A percentile compares a stretch with the other conserved stretches of the same genome.
Evolutionary conservation across 257 asterid species (phyloP).

Genomic region (Plantago elongata): DNA sequence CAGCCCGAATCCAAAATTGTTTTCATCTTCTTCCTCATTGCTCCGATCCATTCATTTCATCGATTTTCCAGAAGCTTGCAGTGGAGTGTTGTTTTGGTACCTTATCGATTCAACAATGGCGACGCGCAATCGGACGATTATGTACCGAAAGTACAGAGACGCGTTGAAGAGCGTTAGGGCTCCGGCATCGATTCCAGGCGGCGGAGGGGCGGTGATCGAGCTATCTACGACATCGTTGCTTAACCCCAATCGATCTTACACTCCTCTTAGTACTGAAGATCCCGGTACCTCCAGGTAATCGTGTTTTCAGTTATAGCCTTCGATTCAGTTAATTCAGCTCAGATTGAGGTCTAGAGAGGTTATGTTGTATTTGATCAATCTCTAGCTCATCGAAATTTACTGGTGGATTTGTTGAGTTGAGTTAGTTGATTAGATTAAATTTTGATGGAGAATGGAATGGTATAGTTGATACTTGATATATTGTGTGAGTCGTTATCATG

Average conservation of each 20-base stretch:
- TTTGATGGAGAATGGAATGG: too few relatives aligned
- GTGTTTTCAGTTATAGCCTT: too few relatives aligned
- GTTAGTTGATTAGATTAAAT: too few relatives aligned
- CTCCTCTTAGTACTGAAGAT: conserved; percentile 67
- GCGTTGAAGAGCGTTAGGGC: conserved; percentile 84
- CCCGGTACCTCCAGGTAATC: conserved; percentile 58
- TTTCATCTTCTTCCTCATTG: conserved; percentile 10
- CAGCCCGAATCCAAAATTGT: conserved; percentile 12
- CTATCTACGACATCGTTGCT: conserved; percentile 79
- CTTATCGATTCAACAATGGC: conserved; percentile 49
- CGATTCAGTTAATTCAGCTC: too few relatives aligned
- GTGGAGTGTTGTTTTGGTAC: conserved; percentile 6
- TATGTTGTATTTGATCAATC: too few relatives aligned
- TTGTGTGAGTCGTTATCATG: too few relatives aligned
- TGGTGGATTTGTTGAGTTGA: too few relatives aligned
- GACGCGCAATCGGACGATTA: conserved; percentile 80
- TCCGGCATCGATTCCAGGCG: conserved; percentile 55
- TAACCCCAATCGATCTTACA: conserved; percentile 51
- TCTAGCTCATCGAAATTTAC: too few relatives aligned
- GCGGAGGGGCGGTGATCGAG: conserved; percentile 85
- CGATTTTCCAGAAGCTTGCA: too few relatives aligned
- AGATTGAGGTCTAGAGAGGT: too few relatives aligned
- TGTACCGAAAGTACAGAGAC: conserved; percentile 82
- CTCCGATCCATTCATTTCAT: conserved; percentile 17
- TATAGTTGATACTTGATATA: too few relatives aligned